Conservation (phyloP, 108 stramenopile species). For the Cyclotella kingstonii region DNA sequence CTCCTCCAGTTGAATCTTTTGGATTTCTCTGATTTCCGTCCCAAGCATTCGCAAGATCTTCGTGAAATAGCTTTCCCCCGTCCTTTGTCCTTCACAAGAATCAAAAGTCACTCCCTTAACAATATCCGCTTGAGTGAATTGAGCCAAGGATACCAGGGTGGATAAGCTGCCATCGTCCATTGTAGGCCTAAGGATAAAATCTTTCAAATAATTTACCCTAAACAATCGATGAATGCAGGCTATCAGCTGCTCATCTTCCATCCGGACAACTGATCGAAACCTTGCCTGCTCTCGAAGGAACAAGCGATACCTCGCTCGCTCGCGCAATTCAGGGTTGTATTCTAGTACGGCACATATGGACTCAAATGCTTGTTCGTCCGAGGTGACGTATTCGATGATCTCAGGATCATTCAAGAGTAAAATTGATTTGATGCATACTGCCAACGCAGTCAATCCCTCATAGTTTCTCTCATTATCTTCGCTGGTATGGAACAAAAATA, state of each 20-base stretch:
- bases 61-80: slow-evolving; percentile 61
- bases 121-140: slow-evolving; percentile 81
- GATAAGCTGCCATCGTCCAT: slow-evolving; percentile 87
- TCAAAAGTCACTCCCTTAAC: slow-evolving; percentile 67
- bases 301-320: slow-evolving; percentile 78
- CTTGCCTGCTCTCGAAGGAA: slow-evolving; percentile 68
- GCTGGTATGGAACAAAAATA: slow-evolving; percentile 58
- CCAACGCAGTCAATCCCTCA: slow-evolving; percentile 60
- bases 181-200: slow-evolving; percentile 79
- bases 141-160: slow-evolving; percentile 72
- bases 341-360: slow-evolving; percentile 69
- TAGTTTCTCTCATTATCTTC: slow-evolving; percentile 54
- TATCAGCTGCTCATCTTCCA: slow-evolving; percentile 69
- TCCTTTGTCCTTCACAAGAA: slow-evolving; percentile 12
- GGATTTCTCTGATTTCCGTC: slow-evolving; percentile 56
- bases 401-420: slow-evolving; percentile 84
- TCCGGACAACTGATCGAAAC: slow-evolving; percentile 80
- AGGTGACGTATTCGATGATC: slow-evolving; percentile 77
- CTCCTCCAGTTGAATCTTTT: slow-evolving; percentile 54
- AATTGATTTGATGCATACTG: slow-evolving; percentile 77
- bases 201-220: slow-evolving; percentile 79
- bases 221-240: slow-evolving; percentile 76
- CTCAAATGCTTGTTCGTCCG: slow-evolving; percentile 68
- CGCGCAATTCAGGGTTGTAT: slow-evolving; percentile 80
- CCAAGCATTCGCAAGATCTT: slow-evolving; percentile 66